A percentile compares a stretch with the other conserved stretches of the same genome.
Evolutionary conservation across 2,329 filamentous ascomycete genomes (phyloP).

Genomic region (Exophiala sp.): DNA sequence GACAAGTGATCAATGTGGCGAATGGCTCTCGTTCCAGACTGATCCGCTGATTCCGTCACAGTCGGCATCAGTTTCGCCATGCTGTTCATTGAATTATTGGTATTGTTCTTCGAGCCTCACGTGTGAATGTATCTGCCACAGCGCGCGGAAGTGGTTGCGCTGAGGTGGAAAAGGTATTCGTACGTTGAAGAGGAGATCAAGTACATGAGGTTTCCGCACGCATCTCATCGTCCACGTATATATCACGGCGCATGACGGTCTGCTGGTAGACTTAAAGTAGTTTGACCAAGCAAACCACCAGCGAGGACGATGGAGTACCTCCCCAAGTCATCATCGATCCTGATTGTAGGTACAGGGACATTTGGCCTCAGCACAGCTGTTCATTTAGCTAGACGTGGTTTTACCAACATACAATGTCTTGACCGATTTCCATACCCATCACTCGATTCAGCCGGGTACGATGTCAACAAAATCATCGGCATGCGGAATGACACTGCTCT

Average conservation of each 20-base stretch:
- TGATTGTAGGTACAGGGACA: conserved; percentile 52
- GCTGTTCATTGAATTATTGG: background rate
- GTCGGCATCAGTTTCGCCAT: conserved; percentile 8
- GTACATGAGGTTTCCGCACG: background rate
- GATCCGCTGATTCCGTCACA: background rate
- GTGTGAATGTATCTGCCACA: background rate
- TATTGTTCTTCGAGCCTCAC: background rate
- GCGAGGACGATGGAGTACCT: conserved; percentile 7
- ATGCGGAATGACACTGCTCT: conserved; percentile 10
- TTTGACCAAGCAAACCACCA: background rate
- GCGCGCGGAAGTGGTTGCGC: background rate
- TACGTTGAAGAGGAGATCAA: background rate
- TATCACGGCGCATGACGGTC: background rate
- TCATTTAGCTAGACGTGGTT: conserved; percentile 38
- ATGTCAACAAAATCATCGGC: conserved; percentile 8
- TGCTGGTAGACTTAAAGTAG: background rate
- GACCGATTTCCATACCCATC: conserved; percentile 6
- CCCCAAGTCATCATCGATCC: conserved; percentile 7
- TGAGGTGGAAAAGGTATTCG: background rate
- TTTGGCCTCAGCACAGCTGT: conserved; percentile 49
- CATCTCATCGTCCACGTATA: background rate
- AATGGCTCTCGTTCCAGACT: background rate
- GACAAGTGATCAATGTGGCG: background rate
- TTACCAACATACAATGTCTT: conserved; percentile 32
- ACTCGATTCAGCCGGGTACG: conserved; percentile 8